Evolutionary conservation across 2,329 filamentous ascomycete species (phyloP).

Genomic region (Didymella keratinophila): DNA sequence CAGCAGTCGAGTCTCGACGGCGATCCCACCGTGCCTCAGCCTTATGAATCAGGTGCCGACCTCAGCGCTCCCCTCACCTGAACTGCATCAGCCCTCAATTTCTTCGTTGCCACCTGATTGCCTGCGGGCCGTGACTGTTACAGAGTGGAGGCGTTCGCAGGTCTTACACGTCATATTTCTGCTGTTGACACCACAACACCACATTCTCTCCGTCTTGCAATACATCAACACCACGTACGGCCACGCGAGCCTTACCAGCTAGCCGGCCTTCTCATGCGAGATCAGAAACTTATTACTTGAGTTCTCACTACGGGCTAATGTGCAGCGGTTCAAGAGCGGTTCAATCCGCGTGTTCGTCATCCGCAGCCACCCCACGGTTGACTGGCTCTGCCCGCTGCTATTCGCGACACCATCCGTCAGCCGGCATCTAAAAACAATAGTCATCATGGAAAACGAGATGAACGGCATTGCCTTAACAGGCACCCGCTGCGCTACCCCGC

Average conservation of each 20-base stretch:
- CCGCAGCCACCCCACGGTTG: slow-evolving; percentile 5
- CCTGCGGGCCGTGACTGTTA: slow-evolving; percentile 16
- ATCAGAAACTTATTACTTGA: neutral
- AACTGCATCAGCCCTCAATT: slow-evolving; percentile 10
- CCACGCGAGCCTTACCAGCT: slow-evolving; percentile 33
- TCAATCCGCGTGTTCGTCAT: slow-evolving; percentile 2
- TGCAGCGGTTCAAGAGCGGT: neutral
- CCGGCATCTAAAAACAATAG: slow-evolving; percentile 43
- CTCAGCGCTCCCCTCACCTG: slow-evolving; percentile 3
- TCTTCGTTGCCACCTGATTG: slow-evolving; percentile 14
- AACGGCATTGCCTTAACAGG: slow-evolving; percentile 42
- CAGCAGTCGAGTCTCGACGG: slow-evolving; percentile 12
- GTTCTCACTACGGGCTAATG: neutral
- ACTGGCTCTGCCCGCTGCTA: slow-evolving; percentile 27
- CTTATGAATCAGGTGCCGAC: slow-evolving; percentile 40
- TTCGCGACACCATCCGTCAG: slow-evolving; percentile 32
- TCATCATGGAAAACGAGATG: slow-evolving; percentile 27
- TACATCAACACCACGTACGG: slow-evolving; percentile 22
- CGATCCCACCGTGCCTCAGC: slow-evolving; percentile 34
- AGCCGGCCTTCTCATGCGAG: slow-evolving; percentile 17
- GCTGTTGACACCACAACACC: slow-evolving; percentile 16
- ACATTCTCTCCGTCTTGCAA: slow-evolving; percentile 4
- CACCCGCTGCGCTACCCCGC: slow-evolving; percentile 47
- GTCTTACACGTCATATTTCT: slow-evolving; percentile 15
- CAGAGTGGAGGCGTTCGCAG: slow-evolving; percentile 15